Conservation (phyloP, 2,329 filamentous ascomycete species). For the Colletotrichum lini region DNA sequence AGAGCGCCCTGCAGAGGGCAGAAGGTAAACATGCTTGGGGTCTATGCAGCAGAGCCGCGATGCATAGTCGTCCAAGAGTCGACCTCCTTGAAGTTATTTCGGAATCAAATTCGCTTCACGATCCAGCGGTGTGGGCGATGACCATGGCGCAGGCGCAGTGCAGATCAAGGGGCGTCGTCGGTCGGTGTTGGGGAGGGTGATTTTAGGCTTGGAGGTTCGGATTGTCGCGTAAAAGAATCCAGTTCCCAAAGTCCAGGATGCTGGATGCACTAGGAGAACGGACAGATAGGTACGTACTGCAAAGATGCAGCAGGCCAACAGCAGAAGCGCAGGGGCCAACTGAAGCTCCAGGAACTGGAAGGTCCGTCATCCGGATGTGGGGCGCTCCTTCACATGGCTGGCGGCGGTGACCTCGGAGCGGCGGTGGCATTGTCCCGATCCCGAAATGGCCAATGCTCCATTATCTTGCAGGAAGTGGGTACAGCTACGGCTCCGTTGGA, state of each 20-base stretch:
- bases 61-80: conserved; percentile 14
- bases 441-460: not conserved
- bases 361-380: not conserved
- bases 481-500: not conserved
- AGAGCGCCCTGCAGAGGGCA: conserved; percentile 93
- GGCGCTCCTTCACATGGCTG: not conserved
- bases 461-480: conserved; percentile 4
- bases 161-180: no score
- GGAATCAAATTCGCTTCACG: not conserved
- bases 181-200: not conserved
- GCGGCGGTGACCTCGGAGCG: not conserved
- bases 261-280: not conserved
- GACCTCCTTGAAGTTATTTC: not conserved
- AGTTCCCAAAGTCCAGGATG: conserved; percentile 13
- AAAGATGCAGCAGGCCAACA: not conserved
- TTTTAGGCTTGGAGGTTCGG: conserved; percentile 4
- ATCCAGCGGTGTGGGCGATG: conserved; percentile 3
- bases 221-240: conserved; percentile 38
- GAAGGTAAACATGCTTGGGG: conserved; percentile 88
- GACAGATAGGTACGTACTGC: conserved; percentile 24
- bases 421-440: not conserved
- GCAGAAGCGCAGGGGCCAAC: conserved; percentile 18
- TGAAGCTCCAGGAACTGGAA: conserved; percentile 9
- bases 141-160: conserved; percentile 28
- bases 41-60: conserved; percentile 22